phyloP scores from a whole-genome alignment of 228 moss, liverwort and hornwort species.

The Sphagnum fallax region DNA sequence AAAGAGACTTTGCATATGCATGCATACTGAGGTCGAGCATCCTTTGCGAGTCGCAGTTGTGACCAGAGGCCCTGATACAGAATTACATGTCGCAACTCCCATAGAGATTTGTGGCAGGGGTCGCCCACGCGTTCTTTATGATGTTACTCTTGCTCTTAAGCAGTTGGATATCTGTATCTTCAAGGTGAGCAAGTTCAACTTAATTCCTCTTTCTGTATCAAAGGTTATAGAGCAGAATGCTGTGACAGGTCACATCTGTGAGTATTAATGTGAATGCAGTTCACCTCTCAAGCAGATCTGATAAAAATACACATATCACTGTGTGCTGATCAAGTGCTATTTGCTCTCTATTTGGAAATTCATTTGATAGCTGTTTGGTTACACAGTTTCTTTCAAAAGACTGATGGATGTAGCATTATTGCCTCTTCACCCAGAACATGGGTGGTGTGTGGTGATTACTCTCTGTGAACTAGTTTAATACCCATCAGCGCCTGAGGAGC shows the following conservation, averaged over 20 bases:
- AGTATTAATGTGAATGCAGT: not conserved
- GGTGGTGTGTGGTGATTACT: not conserved
- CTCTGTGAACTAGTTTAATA: not conserved
- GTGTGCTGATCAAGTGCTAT: not conserved
- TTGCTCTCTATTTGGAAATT: not conserved
- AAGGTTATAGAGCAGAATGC: not conserved
- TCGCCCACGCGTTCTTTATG: slow-evolving; percentile 24
- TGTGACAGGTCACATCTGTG: not conserved
- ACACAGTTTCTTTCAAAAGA: not conserved
- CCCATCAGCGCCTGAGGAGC: not conserved
- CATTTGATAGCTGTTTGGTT: not conserved
- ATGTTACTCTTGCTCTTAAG: slow-evolving; percentile 23
- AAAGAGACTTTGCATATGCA: slow-evolving; percentile 5
- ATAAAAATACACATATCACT: too few relatives aligned
- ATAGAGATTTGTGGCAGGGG: slow-evolving; percentile 25
- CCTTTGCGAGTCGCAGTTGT: slow-evolving; percentile 17
- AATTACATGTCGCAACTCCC: slow-evolving; percentile 22
- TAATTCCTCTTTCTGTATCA: not conserved
- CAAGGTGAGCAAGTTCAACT: slow-evolving; percentile 7
- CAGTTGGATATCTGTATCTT: slow-evolving; percentile 23
- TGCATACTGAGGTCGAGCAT: slow-evolving; percentile 15
- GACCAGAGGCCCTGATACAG: slow-evolving; percentile 22
- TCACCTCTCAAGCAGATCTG: not conserved
- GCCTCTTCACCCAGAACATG: not conserved
- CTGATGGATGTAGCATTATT: too few relatives aligned